Base-by-base conservation (phyloP, 2,329 filamentous ascomycete genomes). In the Claviceps quebecensis region DNA sequence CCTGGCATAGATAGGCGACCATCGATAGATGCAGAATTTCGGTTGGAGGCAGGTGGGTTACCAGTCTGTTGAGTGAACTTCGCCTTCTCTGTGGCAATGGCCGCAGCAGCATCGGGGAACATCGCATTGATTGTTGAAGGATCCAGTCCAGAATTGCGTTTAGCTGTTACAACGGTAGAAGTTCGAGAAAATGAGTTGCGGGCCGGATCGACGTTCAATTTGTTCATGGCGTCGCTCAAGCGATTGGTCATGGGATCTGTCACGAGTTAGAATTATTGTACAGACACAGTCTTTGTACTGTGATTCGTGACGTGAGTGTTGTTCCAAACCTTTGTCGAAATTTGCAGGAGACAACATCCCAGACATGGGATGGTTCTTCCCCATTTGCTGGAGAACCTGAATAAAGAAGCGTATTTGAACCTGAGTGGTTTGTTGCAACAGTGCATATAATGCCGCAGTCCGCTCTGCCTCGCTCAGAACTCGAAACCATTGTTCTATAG, bases 391-490 rank as follows among this genome's bases (percentile, higher is more conserved):
- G 60, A 98, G 75, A 46, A 98, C 89, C 70, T 97, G 91, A 59
- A 97, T 97, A 71, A 98, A 98, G 76, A 98, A 98, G 51, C 93
- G 84, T 64, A 97, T 95, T 72, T 98, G 93, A 55, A 98, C 91
- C 70, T 97, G 93, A 4, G 93, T 98, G 5, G 93, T 97, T 75
- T 98, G 93, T 73, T 98, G 93, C 54, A 98, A 76, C 60, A 98
- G 75, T 55, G 93, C 91, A 67, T 98, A 98, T 53, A 97, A 72
- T 47, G 93, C 93, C 55, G 93, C 93, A 19, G 93, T 98, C 56
- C 93, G 80, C 71, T 98, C 93, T 29, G 93, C 90, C 71, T 97
- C 93, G 64, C 91, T 97, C 57, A 98, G 74, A 50, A 98, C 93
- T 56, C 90, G 85, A 69, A 98, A 98, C 93, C 93, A 98, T 74